Conservation (phyloP, 371 early-diverging fungal genomes). For the Mortierella sp. region DNA sequence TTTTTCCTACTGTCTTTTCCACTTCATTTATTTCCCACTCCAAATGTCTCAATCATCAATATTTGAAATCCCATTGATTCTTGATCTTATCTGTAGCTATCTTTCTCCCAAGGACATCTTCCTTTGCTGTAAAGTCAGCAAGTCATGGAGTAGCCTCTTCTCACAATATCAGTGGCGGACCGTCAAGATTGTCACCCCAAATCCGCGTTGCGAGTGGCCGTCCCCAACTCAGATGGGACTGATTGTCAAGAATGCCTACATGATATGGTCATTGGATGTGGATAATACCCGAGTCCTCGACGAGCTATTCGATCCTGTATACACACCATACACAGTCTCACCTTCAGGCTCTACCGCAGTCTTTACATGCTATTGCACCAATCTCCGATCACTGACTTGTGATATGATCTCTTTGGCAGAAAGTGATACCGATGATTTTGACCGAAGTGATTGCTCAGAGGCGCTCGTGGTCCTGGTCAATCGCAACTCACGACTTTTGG, state of each 20-base stretch:
- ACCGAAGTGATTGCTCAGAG: background rate
- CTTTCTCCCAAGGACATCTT: background rate
- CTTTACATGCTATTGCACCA: background rate
- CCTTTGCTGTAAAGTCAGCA: background rate
- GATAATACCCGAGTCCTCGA: background rate
- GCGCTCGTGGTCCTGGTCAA: background rate
- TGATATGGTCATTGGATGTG: background rate
- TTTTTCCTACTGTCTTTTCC: no score
- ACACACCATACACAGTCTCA: background rate
- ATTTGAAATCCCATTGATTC: background rate
- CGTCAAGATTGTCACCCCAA: slow-evolving; percentile 4
- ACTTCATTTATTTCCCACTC: background rate
- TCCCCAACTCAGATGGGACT: background rate
- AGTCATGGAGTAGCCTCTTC: background rate
- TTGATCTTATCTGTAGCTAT: background rate
- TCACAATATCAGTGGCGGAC: background rate
- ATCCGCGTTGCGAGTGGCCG: background rate
- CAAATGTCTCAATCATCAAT: background rate
- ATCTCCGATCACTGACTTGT: background rate
- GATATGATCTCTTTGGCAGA: background rate
- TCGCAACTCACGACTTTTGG: background rate
- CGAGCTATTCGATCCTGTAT: background rate
- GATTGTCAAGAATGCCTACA: background rate
- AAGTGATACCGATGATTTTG: background rate
- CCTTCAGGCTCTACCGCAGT: background rate